These are phyloP conservation scores for Nicotiana tabacum DNA, from an alignment of 257 asterid species.

Conservation along the genomic window DNA sequence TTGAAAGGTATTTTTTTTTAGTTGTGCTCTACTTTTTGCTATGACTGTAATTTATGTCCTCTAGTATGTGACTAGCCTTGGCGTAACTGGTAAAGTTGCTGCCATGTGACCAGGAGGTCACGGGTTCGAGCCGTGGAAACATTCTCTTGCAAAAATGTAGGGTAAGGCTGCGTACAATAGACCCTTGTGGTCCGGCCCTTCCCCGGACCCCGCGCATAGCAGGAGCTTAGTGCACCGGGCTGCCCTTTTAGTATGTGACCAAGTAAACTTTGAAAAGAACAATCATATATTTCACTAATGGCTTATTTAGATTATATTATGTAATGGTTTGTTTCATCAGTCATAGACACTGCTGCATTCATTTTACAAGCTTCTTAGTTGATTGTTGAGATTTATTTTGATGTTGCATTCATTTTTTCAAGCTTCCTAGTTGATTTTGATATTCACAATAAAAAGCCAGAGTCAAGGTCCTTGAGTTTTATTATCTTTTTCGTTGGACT, in stretches of 20 bases:
- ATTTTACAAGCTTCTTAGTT: constrained; percentile 1
- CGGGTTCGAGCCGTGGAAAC: no score
- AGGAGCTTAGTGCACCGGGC: no score
- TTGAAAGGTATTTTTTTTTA: constrained; percentile 60
- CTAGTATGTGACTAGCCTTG: no score
- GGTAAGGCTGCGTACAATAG: no score
- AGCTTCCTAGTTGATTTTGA: constrained; percentile 7
- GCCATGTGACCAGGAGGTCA: no score
- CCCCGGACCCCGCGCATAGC: no score
- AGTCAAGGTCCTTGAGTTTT: background rate
- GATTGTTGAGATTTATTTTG: background rate
- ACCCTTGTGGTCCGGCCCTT: no score
- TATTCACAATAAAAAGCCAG: background rate
- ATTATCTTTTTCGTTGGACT: background rate
- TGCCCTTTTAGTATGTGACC: no score
- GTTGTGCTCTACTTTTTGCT: background rate
- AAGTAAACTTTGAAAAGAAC: no score
- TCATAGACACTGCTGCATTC: background rate
- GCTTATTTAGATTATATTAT: background rate
- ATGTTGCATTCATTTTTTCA: background rate
- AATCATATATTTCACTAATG: background rate
- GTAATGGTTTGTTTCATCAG: background rate
- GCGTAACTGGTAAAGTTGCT: no score
- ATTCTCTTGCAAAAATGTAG: no score
- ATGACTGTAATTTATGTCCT: background rate